Percentiles rank a stretch among this genome's conserved stretches.
These are phyloP conservation scores for Dendrostoma leiphaemia DNA, from an alignment of 2,329 filamentous ascomycete genomes.

Conservation along the genomic window DNA sequence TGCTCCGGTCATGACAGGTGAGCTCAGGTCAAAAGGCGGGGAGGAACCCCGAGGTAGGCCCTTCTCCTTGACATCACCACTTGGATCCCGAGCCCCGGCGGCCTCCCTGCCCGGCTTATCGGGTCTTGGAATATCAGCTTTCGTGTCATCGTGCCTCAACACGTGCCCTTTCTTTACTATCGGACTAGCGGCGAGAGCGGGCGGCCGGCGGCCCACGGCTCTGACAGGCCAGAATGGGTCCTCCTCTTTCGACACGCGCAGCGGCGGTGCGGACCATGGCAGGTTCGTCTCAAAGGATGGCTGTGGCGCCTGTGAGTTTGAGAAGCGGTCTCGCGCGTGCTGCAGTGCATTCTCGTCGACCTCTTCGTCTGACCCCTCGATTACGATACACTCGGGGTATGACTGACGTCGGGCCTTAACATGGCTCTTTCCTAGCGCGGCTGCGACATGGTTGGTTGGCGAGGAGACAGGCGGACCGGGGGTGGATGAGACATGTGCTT, in stretches of 20 bases:
- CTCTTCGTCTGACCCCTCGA: background rate
- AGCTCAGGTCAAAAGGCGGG: background rate
- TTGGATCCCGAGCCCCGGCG: background rate
- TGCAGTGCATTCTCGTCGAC: slow-evolving; percentile 4
- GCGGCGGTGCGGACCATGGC: slow-evolving; percentile 12
- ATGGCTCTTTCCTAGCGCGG: slow-evolving; percentile 1
- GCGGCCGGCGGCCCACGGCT: background rate
- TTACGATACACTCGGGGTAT: background rate
- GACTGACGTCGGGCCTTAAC: background rate
- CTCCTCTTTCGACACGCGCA: slow-evolving; percentile 1
- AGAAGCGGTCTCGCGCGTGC: background rate
- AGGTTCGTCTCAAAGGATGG: background rate
- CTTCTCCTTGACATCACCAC: background rate
- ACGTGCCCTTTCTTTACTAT: no score
- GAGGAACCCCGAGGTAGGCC: background rate
- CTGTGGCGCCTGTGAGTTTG: background rate
- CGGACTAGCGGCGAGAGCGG: background rate
- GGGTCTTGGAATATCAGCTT: background rate
- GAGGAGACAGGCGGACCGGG: background rate
- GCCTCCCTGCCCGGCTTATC: background rate
- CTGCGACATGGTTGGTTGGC: slow-evolving; percentile 11
- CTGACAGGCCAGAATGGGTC: background rate
- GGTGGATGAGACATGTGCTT: slow-evolving; percentile 1
- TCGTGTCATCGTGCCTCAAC: background rate
- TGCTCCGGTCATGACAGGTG: background rate